Evolutionary conservation across 2,329 filamentous ascomycete species (phyloP).

Genomic region (Botryotinia globosa): DNA sequence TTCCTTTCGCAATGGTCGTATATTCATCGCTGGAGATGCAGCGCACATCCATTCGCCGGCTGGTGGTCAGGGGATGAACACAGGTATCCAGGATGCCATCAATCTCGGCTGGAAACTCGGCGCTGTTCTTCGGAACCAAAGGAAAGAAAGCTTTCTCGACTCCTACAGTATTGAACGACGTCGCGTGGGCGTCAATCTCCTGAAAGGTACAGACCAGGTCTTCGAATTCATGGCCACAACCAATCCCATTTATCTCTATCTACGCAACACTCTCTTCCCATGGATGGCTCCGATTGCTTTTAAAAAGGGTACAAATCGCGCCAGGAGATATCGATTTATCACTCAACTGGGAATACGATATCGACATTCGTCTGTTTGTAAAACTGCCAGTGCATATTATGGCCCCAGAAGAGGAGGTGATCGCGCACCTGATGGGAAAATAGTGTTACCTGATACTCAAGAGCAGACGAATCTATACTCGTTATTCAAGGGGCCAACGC

Average conservation of each 20-base stretch:
- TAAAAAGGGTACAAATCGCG: constrained; percentile 27
- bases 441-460: constrained; percentile 24
- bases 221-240: constrained; percentile 43
- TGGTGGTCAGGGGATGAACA: constrained; percentile 43
- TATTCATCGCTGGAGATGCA: constrained; percentile 40
- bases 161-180: constrained; percentile 49
- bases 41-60: constrained; percentile 41
- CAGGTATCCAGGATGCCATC: constrained; percentile 40
- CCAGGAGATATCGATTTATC: constrained; percentile 38
- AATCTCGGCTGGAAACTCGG: constrained; percentile 41
- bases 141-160: constrained; percentile 44
- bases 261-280: constrained; percentile 45
- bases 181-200: constrained; percentile 45
- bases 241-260: constrained; percentile 38
- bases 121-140: constrained; percentile 34
- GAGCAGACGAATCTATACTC: constrained; percentile 31
- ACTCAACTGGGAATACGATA: constrained; percentile 47
- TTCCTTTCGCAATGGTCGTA: constrained; percentile 44
- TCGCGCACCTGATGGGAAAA: constrained; percentile 44
- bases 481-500: constrained; percentile 32
- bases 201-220: constrained; percentile 43
- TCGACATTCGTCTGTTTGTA: constrained; percentile 41
- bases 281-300: constrained; percentile 42
- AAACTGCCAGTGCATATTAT: constrained; percentile 35
- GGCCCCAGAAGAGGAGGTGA: constrained; percentile 47